Evolutionary conservation across 257 asterid genomes (phyloP).

Genomic region (Ligustrum vulgare): DNA sequence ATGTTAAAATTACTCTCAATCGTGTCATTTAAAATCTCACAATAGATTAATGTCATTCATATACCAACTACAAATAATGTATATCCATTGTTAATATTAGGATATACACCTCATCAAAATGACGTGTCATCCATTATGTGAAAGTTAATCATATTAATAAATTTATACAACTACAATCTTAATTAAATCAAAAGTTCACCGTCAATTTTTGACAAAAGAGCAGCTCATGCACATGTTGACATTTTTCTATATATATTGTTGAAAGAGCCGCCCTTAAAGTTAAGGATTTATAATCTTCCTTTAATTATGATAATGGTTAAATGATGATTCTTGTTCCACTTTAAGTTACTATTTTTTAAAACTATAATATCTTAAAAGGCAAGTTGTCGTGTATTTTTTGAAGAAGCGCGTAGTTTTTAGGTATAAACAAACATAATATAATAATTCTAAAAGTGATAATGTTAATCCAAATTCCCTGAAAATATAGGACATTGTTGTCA

Average conservation of each 20-base stretch:
- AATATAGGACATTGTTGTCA: no score
- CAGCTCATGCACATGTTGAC: not conserved
- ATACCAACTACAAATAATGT: not conserved
- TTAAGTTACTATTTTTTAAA: not conserved
- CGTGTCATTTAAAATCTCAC: no score
- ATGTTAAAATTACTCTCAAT: no score
- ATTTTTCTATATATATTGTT: not conserved
- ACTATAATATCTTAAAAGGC: no score
- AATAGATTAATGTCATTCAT: no score
- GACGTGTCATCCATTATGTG: no score
- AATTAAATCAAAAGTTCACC: no score
- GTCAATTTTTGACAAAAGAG: no score
- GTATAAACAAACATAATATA: not conserved
- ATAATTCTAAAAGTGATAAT: not conserved
- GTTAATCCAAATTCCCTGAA: not conserved
- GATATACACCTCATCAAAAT: no score
- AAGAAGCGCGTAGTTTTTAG: no score
- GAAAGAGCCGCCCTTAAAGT: not conserved
- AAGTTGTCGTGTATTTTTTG: not conserved
- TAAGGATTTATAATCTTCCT: not conserved
- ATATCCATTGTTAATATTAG: not conserved
- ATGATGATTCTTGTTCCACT: not conserved
- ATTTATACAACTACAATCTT: no score
- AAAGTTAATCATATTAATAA: no score
- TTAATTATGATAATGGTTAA: not conserved